phyloP scores from a whole-genome alignment of 2,329 filamentous ascomycete genomes.

The Trichophyton mentagrophytes region DNA sequence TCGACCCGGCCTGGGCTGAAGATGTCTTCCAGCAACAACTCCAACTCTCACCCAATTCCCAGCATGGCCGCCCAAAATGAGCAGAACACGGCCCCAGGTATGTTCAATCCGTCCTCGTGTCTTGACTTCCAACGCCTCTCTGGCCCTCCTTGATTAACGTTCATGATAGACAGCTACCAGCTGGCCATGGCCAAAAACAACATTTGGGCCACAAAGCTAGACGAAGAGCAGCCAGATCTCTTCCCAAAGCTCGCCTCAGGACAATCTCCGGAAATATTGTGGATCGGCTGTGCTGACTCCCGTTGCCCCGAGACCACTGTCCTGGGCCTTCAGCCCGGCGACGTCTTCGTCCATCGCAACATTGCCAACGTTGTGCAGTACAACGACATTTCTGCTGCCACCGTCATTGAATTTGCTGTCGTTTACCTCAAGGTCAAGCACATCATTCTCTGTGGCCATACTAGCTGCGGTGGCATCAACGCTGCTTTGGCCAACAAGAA shows the following conservation, averaged over 20 bases:
- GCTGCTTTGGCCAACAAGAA: slow-evolving; percentile 44
- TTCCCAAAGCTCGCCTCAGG: slow-evolving; percentile 55
- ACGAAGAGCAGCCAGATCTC: slow-evolving; percentile 54
- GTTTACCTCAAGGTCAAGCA: slow-evolving; percentile 54
- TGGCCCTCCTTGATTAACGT: neutral
- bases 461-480: slow-evolving; percentile 46
- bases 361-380: slow-evolving; percentile 72
- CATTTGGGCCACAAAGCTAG: slow-evolving; percentile 54
- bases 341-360: slow-evolving; percentile 82
- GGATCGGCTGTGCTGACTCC: slow-evolving; percentile 79
- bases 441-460: slow-evolving; percentile 51
- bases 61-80: neutral
- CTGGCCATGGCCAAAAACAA: slow-evolving; percentile 56
- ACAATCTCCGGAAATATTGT: slow-evolving; percentile 53
- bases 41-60: neutral
- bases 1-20: neutral
- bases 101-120: neutral
- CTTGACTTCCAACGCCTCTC: neutral
- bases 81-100: neutral
- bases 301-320: slow-evolving; percentile 75
- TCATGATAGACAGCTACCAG: slow-evolving; percentile 44
- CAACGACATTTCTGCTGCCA: slow-evolving; percentile 60
- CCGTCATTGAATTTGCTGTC: slow-evolving; percentile 71
- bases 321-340: slow-evolving; percentile 63
- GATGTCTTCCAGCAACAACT: neutral